These are phyloP conservation scores for Aspergillus glaucus DNA, from an alignment of 2,329 filamentous ascomycete genomes.

Conservation along the genomic window DNA sequence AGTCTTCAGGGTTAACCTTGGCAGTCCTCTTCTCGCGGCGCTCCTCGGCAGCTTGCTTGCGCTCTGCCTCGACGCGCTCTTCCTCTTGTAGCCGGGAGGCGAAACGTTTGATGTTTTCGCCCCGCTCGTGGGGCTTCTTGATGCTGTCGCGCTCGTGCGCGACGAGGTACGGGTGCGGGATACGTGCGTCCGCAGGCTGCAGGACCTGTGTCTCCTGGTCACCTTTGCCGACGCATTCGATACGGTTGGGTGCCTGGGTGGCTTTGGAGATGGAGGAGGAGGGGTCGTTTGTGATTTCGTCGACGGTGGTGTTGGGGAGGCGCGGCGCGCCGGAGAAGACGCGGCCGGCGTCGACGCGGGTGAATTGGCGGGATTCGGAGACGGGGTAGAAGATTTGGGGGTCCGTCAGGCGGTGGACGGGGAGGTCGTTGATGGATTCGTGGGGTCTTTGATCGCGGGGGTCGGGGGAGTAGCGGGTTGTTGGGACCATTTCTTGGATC, in stretches of 20 bases:
- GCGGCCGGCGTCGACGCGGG: conserved; percentile 58
- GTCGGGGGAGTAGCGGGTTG: conserved; percentile 44
- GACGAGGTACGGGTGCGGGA: conserved; percentile 57
- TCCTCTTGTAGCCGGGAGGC: conserved; percentile 38
- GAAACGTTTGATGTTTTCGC: conserved; percentile 33
- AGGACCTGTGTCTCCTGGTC: conserved; percentile 44
- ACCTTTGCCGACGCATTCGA: conserved; percentile 40
- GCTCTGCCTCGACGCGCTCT: conserved; percentile 34
- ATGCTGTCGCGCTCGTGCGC: conserved; percentile 42
- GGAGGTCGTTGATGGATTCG: conserved; percentile 60
- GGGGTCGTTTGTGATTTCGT: conserved; percentile 25
- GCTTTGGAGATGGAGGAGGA: conserved; percentile 24
- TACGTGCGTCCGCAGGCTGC: conserved; percentile 57
- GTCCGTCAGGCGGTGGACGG: conserved; percentile 50
- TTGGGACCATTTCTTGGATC: conserved; percentile 73
- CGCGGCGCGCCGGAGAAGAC: conserved; percentile 49
- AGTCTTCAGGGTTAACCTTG: conserved; percentile 40
- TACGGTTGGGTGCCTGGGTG: conserved; percentile 24
- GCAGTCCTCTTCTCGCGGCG: conserved; percentile 39
- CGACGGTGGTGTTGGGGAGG: conserved; percentile 20
- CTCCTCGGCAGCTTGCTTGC: conserved; percentile 33
- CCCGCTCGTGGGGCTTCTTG: conserved; percentile 28
- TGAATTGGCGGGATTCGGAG: conserved; percentile 59
- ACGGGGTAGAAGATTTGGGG: conserved; percentile 57
- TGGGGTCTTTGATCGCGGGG: conserved; percentile 40